Evolutionary conservation across 306 rosid species (phyloP).

Genomic region (Cicer arietinum): DNA sequence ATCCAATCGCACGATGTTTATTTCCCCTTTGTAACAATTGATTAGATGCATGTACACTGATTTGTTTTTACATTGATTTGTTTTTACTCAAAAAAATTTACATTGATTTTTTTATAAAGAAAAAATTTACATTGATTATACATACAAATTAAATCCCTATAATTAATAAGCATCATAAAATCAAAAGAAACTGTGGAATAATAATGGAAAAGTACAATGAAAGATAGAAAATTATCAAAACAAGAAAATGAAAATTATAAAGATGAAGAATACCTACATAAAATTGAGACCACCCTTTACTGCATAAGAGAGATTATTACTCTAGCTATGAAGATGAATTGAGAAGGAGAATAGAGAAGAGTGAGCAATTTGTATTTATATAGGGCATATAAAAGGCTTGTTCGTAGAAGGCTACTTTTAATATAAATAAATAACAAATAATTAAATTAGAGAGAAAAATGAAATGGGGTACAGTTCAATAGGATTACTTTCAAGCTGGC

Average conservation of each 20-base stretch:
- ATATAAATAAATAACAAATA: background rate
- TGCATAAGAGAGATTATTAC: background rate
- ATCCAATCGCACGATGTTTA: no score
- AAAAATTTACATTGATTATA: no score
- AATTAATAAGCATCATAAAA: no score
- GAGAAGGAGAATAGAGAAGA: slow-evolving; percentile 15
- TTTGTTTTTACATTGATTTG: no score
- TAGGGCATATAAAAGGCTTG: background rate
- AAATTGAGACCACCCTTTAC: background rate
- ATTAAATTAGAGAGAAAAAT: slow-evolving; percentile 3
- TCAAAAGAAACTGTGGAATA: background rate
- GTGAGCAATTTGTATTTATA: slow-evolving; percentile 13
- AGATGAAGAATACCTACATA: slow-evolving; percentile 7
- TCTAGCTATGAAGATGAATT: background rate
- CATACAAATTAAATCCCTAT: no score
- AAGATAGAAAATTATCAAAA: background rate
- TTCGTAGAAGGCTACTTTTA: background rate
- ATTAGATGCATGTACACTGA: no score
- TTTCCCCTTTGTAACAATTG: no score
- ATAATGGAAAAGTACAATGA: background rate
- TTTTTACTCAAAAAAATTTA: no score
- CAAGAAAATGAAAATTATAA: slow-evolving; percentile 6
- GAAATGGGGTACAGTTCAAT: slow-evolving; percentile 27
- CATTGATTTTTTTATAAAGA: no score
- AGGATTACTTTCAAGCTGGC: slow-evolving; percentile 25